These are phyloP conservation scores for Cladosporium sp. DNA, from an alignment of 2,329 filamentous ascomycete species.

Conservation along the genomic window DNA sequence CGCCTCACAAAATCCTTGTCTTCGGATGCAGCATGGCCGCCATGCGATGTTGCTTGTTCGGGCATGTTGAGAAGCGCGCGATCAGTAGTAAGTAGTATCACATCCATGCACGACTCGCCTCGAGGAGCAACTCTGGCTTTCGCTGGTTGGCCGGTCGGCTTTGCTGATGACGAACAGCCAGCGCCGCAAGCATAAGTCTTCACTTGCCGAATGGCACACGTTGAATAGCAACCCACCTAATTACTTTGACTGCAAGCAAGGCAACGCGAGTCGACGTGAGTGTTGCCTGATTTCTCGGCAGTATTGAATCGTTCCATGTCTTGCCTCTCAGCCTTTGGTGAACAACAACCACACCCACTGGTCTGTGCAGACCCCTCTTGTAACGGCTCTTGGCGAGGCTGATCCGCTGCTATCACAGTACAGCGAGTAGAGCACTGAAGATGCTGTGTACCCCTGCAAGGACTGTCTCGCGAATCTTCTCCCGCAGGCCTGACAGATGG, in stretches of 20 bases:
- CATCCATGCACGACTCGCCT: background rate
- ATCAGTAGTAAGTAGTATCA: background rate
- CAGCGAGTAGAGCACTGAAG: no score
- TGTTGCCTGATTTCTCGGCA: no score
- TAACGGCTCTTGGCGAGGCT: background rate
- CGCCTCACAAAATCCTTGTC: background rate
- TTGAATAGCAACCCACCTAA: background rate
- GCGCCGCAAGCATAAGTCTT: background rate
- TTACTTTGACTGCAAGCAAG: background rate
- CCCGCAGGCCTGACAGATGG: no score
- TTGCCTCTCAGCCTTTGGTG: conserved; percentile 4
- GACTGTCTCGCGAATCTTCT: no score
- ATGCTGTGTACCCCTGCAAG: no score
- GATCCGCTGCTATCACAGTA: background rate
- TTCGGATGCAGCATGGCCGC: background rate
- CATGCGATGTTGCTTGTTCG: background rate
- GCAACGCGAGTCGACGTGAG: no score
- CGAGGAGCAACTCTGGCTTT: background rate
- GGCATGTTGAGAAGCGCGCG: background rate
- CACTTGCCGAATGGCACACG: background rate
- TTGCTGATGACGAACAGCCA: conserved; percentile 3
- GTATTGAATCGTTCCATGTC: background rate
- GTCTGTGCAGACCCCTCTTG: background rate
- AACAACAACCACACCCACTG: background rate
- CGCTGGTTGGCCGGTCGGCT: background rate